Percentiles rank a stretch among this genome's conserved stretches.
Conservation (phyloP, 1,284 basidiomycete genomes). For the Marasmius fiardii region DNA sequence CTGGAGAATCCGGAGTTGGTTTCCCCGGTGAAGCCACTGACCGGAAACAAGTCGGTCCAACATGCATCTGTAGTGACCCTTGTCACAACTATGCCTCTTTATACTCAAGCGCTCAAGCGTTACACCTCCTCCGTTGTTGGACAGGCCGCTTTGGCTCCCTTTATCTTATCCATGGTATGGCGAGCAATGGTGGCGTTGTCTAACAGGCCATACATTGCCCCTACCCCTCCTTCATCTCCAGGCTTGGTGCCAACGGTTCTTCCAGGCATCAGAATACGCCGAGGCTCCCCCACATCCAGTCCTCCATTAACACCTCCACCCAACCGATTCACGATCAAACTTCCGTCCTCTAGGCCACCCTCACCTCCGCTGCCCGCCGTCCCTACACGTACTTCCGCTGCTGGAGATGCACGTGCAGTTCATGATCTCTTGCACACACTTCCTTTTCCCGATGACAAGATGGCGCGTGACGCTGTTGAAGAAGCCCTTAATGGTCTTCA, state of each 20-base stretch:
- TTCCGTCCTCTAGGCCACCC: conserved; percentile 65
- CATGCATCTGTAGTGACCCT: conserved; percentile 62
- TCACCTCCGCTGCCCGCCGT: conserved; percentile 43
- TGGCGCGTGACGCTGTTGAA: conserved; percentile 73
- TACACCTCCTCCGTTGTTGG: conserved; percentile 51
- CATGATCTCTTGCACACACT: conserved; percentile 56
- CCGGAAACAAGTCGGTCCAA: conserved; percentile 33
- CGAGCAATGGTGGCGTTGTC: conserved; percentile 65
- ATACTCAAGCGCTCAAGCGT: conserved; percentile 53
- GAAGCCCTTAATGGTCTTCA: conserved; percentile 67
- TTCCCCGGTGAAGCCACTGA: conserved; percentile 29
- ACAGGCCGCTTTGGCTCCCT: conserved; percentile 59
- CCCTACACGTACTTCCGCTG: conserved; percentile 41
- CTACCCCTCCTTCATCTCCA: conserved; percentile 44
- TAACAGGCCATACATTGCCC: conserved; percentile 43
- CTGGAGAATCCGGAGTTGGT: conserved; percentile 45
- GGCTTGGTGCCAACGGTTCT: conserved; percentile 24
- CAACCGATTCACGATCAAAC: conserved; percentile 61
- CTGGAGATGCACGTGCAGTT: conserved; percentile 56
- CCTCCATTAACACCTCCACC: conserved; percentile 58
- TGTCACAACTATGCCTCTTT: conserved; percentile 56
- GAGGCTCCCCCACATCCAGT: conserved; percentile 36
- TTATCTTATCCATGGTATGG: conserved; percentile 73
- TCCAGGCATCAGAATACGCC: conserved; percentile 37
- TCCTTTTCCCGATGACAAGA: conserved; percentile 54